These are phyloP conservation scores for Termitomyces sp. DNA, from an alignment of 768 basidiomycete species.

Conservation along the genomic window DNA sequence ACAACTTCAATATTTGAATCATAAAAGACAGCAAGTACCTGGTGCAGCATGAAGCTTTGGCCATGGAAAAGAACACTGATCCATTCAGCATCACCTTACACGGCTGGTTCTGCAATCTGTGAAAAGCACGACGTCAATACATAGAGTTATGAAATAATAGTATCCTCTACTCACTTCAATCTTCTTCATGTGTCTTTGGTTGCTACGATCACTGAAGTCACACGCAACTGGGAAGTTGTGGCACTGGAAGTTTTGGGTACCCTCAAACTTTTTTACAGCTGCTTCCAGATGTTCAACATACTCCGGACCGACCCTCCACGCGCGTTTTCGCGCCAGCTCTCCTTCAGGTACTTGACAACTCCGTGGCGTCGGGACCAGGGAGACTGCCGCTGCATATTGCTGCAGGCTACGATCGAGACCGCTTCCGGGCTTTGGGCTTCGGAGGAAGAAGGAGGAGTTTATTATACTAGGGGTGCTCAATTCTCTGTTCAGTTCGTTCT, in stretches of 20 bases:
- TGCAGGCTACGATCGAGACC: constrained; percentile 48
- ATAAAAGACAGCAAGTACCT: constrained; percentile 50
- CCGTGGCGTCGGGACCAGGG: constrained; percentile 15
- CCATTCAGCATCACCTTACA: constrained; percentile 93
- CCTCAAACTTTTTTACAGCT: constrained; percentile 65
- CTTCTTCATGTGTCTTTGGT: constrained; percentile 82
- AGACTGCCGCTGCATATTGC: constrained; percentile 24
- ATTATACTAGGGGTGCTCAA: too few species aligned
- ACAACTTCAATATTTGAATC: background rate
- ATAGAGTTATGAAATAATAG: background rate
- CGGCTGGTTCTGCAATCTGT: constrained; percentile 80
- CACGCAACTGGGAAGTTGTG: constrained; percentile 95
- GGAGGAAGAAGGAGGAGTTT: constrained; percentile 89
- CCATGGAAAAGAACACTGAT: constrained; percentile 91
- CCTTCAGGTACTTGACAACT: constrained; percentile 32
- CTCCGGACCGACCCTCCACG: constrained; percentile 59
- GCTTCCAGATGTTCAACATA: constrained; percentile 55
- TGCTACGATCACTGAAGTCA: constrained; percentile 79
- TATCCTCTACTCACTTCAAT: constrained; percentile 57
- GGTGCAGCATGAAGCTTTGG: constrained; percentile 99
- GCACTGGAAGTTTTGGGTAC: constrained; percentile 96
- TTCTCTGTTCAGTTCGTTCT: too few species aligned
- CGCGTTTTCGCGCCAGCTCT: constrained; percentile 63
- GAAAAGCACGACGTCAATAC: background rate
- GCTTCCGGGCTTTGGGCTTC: constrained; percentile 69